Conservation (phyloP, 1,139 yeast species). For the Kurtzmaniella quercitrusa region DNA sequence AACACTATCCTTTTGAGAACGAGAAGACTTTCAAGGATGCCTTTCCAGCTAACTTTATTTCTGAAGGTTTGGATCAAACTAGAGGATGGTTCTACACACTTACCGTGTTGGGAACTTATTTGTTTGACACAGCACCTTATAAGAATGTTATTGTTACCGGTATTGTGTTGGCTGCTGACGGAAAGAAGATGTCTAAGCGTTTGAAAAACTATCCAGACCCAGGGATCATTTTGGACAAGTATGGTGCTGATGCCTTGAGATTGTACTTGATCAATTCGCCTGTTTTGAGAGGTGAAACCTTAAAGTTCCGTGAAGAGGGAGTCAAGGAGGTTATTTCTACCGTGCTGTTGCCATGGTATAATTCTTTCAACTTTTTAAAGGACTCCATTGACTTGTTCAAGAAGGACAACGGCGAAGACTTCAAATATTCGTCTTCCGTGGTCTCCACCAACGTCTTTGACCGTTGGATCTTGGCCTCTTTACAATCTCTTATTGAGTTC, state of each 20-base stretch:
- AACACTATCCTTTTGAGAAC: slow-evolving; percentile 94
- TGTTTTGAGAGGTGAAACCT: slow-evolving; percentile 91
- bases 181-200: slow-evolving; percentile 98
- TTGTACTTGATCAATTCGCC: slow-evolving; percentile 95
- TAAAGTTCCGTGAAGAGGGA: slow-evolving; percentile 97
- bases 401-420: slow-evolving; percentile 69
- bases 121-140: slow-evolving; percentile 90
- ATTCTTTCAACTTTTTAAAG: slow-evolving; percentile 92
- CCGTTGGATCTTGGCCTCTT: slow-evolving; percentile 91
- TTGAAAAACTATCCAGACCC: slow-evolving; percentile 98
- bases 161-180: slow-evolving; percentile 95
- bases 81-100: slow-evolving; percentile 99
- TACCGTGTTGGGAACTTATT: slow-evolving; percentile 91
- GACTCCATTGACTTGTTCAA: slow-evolving; percentile 85
- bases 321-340: slow-evolving; percentile 96
- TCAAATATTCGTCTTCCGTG: slow-evolving; percentile 63
- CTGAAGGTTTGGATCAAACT: slow-evolving; percentile 98
- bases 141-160: slow-evolving; percentile 95
- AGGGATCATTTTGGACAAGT: slow-evolving; percentile 67
- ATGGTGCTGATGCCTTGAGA: slow-evolving; percentile 98
- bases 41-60: slow-evolving; percentile 95
- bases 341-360: slow-evolving; percentile 97
- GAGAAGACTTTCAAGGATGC: slow-evolving; percentile 61
- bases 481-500: slow-evolving; percentile 82
- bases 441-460: slow-evolving; percentile 90